Evolutionary conservation across 495 filamentous ascomycete species (phyloP), one percentile per base, ranked within the genome.

Genomic region (Neurospora sp.): DNA sequence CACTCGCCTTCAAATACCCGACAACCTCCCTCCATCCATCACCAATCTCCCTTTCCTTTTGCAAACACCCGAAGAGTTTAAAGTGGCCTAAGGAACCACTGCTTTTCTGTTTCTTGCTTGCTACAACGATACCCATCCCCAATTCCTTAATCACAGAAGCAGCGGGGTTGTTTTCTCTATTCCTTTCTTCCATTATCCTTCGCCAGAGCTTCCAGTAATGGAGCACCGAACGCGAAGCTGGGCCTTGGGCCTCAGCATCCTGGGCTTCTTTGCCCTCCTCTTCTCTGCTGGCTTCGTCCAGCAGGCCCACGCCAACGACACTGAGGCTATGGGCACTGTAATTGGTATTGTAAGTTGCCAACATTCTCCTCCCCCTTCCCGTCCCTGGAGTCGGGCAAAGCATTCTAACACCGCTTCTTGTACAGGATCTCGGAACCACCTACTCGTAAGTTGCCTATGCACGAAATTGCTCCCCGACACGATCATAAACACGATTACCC

Each of bases 341-440:
- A 95, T 99, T 80, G 96, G 96, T 90, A 99, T 99, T 83, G 85
- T 86, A 82, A 78, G 85, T 85, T 48, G 11, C 54, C 54, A 31
- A 13, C 54, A 17, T 69, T 24, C 40, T 39, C 48, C 71, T 11
- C 39, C 40, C 21, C n/a, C n/a, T 31, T 13, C 21, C 15, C 19
- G 19, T 28, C 62, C 21, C 39, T 4, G 11, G 69, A 15, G 9
- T 71, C 4, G 71, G 24, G 15, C 7, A 40, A 13, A 24, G n/a
- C 69, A 71, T 66, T 36, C 77, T 80, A 76, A 78, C 76, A 66
- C 70, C 7, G n/a, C 13, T 7, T 24, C 19, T 39, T 66, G 10
- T 62, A 39, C 71, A 86, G 85, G 96, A 99, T 91, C 84, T 99
- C 81, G 96, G 96, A 84, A 99, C 96, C 69, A 99, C 96, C 70